Evolutionary conservation across 208 protist genomes (phyloP), one percentile per base, ranked within the genome.

Genomic region (Acanthamoeba royreba): DNA sequence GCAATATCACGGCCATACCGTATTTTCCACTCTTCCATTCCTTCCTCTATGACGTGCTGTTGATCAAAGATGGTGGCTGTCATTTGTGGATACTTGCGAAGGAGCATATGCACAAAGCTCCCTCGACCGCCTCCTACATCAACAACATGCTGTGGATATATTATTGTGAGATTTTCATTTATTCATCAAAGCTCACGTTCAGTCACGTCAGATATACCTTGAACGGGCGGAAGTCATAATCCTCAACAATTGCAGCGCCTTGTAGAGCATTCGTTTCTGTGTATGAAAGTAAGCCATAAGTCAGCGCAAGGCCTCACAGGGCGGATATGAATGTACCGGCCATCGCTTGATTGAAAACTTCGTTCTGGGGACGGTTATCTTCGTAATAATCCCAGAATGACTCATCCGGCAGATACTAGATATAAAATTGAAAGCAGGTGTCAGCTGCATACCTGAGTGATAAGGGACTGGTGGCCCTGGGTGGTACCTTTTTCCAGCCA

Each of bases 11-110:
- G 25, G 47, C 49, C 49, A 28, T 88, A 88, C 15, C 79, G 45
- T 7, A 43, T 22, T 7, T 61, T 7, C 79, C 79, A 88, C 79
- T 88, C 79, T 19, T 42, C 17, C 15, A 38, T n/a, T 7, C 45
- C 79, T 46, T 88, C 79, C 31, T 88, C 79, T 40, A 88, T 88
- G 45, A 88, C 79, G 33, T 88, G 79, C 79, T 88, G 47, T 28
- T 63, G 47, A 8, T 88, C 79, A 38, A 47, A 58, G 47, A 88
- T 63, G 8, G 49, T 88, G 47, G 49, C 79, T 5, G 45, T 88
- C 47, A 61, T 61, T n/a, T 53, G 49, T 22, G 43, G 33, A 25
- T 61, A 63, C 17, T 38, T 28, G 4, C 49, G 45, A 4, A 88
- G 79, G 45, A 88, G 49, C 31, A 52, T 53, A 46, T 25, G 33